Evolutionary conservation across 257 asterid genomes (phyloP).

Genomic region (Craterostigma plantagineum): DNA sequence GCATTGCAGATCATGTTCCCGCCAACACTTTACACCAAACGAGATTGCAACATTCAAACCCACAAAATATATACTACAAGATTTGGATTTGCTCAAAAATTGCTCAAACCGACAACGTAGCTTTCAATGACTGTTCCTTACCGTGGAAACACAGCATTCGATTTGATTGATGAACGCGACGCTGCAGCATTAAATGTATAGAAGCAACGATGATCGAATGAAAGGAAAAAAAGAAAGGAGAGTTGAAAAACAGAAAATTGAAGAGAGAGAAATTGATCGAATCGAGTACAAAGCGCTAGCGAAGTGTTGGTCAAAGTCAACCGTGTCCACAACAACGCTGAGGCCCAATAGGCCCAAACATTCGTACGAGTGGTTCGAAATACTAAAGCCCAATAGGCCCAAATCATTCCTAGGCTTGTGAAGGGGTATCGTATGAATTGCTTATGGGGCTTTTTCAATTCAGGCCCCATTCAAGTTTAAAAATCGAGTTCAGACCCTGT

Average conservation of each 20-base stretch:
- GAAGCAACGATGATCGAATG: slow-evolving; percentile 9
- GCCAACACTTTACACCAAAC: too few relatives aligned
- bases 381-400: too few relatives aligned
- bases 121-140: slow-evolving; percentile 17
- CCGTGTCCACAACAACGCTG: background rate
- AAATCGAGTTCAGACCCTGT: too few relatives aligned
- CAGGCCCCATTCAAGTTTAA: too few relatives aligned
- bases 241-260: slow-evolving; percentile 1
- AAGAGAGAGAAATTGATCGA: slow-evolving; percentile 14
- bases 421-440: too few relatives aligned
- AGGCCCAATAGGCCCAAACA: background rate
- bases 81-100: slow-evolving; percentile 3
- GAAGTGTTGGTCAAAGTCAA: too few relatives aligned
- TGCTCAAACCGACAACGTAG: slow-evolving; percentile 5
- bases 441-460: too few relatives aligned
- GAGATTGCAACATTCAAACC: too few relatives aligned
- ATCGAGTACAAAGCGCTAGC: slow-evolving; percentile 20
- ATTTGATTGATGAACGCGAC: slow-evolving; percentile 12
- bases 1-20: too few relatives aligned
- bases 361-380: too few relatives aligned
- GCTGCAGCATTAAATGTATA: slow-evolving; percentile 10
- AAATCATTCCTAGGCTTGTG: too few relatives aligned
- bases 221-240: slow-evolving; percentile 15
- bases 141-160: slow-evolving; percentile 14
- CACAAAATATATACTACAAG: too few relatives aligned